phyloP scores from a whole-genome alignment of 2,329 filamentous ascomycete species.

The Ophiostoma populinum region DNA sequence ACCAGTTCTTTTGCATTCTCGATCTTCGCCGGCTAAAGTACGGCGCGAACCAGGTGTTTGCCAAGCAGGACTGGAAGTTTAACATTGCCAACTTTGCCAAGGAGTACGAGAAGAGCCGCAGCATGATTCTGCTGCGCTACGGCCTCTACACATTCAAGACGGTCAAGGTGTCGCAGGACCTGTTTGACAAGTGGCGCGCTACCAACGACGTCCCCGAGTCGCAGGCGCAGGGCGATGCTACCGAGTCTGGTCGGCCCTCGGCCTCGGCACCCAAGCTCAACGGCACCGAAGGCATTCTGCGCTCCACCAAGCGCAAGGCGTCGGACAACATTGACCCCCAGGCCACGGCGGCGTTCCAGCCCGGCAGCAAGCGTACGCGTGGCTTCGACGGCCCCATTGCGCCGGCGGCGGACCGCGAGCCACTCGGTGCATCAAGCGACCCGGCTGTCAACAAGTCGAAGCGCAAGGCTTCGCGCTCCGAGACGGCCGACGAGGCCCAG shows the following conservation, averaged over 20 bases:
- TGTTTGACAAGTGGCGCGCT: constrained; percentile 40
- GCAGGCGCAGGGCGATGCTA: constrained; percentile 24
- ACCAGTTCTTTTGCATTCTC: constrained; percentile 46
- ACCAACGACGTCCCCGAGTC: constrained; percentile 36
- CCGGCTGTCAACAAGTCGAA: constrained; percentile 29
- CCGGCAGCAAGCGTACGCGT: constrained; percentile 30
- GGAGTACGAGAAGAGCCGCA: constrained; percentile 46
- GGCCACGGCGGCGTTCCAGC: constrained; percentile 20
- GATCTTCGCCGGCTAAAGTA: constrained; percentile 44
- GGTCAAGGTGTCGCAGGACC: constrained; percentile 38
- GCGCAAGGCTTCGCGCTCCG: constrained; percentile 29
- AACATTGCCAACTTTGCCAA: constrained; percentile 46
- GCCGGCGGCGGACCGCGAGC: constrained; percentile 19
- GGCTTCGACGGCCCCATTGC: constrained; percentile 12
- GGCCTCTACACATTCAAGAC: constrained; percentile 47
- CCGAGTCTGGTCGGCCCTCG: neutral
- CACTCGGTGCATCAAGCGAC: constrained; percentile 19
- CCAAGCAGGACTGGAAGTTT: constrained; percentile 43
- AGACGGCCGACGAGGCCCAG: constrained; percentile 28
- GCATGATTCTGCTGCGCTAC: constrained; percentile 42
- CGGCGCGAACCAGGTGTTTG: constrained; percentile 41
- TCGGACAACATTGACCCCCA: constrained; percentile 28
- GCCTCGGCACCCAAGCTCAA: constrained; percentile 10
- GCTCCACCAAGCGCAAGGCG: constrained; percentile 35
- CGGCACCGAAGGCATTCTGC: constrained; percentile 18